These are phyloP conservation scores for Eucalyptus camaldulensis DNA, from an alignment of 345 rosid species.

Conservation along the genomic window DNA sequence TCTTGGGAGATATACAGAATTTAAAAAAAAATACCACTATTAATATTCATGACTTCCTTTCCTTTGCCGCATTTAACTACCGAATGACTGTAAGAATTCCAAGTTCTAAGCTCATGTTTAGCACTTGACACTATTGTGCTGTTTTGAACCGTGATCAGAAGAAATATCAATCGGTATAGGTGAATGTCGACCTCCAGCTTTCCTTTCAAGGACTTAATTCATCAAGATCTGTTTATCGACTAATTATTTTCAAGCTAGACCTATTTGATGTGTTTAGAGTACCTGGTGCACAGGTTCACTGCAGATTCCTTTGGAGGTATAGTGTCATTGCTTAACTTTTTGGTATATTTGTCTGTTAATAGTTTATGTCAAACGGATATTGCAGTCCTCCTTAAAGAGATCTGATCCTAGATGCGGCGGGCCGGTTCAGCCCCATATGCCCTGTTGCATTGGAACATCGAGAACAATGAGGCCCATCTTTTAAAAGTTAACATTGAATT, in stretches of 20 bases:
- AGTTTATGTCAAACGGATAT: slow-evolving; percentile 11
- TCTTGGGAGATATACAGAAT: not conserved
- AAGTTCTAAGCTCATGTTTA: not conserved
- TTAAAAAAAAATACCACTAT: too few species aligned
- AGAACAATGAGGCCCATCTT: not conserved
- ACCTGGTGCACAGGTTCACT: slow-evolving; percentile 42
- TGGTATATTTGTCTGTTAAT: not conserved
- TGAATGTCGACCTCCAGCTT: slow-evolving; percentile 18
- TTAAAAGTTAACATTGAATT: not conserved
- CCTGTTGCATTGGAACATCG: not conserved
- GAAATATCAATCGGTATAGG: too few species aligned
- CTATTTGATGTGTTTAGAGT: slow-evolving; percentile 56
- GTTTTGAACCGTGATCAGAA: not conserved
- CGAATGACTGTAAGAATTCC: not conserved
- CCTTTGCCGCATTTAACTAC: not conserved
- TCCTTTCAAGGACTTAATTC: slow-evolving; percentile 68
- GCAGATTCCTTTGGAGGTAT: slow-evolving; percentile 74
- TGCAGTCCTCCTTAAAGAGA: not conserved
- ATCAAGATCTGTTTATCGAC: slow-evolving; percentile 65
- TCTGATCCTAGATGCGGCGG: not conserved
- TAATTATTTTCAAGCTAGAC: slow-evolving; percentile 40
- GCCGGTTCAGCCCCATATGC: not conserved
- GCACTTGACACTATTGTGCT: not conserved
- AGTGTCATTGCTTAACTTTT: not conserved
- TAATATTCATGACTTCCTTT: not conserved